A percentile compares a stretch with the other conserved stretches of the same genome.
These are phyloP conservation scores for Phytophthora multivora DNA, from an alignment of 352 stramenopile genomes.

Conservation along the genomic window DNA sequence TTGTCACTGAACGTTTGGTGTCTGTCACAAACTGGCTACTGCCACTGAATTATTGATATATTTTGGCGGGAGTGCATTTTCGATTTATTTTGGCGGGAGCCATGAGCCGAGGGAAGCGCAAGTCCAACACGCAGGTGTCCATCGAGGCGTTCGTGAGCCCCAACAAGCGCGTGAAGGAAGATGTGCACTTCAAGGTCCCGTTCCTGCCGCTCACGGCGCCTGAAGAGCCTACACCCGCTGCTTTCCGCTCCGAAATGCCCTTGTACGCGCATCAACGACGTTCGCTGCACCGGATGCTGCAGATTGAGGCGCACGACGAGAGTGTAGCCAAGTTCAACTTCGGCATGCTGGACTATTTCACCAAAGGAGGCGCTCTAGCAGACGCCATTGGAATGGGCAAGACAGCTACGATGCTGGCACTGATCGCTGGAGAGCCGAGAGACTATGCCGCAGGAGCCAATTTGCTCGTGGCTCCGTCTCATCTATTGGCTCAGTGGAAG, in stretches of 20 bases:
- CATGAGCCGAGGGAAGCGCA: constrained; percentile 29
- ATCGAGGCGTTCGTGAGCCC: constrained; percentile 61
- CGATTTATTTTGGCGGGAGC: not conserved
- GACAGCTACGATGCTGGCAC: constrained; percentile 80
- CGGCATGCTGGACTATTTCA: constrained; percentile 73
- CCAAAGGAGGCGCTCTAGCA: constrained; percentile 69
- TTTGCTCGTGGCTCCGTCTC: constrained; percentile 75
- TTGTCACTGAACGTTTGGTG: not conserved
- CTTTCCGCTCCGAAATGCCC: constrained; percentile 52
- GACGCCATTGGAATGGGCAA: constrained; percentile 88
- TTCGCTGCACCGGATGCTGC: constrained; percentile 83
- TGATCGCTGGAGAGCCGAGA: constrained; percentile 67
- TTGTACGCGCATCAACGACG: constrained; percentile 85
- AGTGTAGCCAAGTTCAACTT: constrained; percentile 73
- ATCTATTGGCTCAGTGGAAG: constrained; percentile 85
- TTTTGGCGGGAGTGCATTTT: too few relatives aligned
- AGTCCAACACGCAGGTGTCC: constrained; percentile 45
- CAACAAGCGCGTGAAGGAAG: constrained; percentile 42
- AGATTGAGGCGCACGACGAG: constrained; percentile 80
- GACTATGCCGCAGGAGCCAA: constrained; percentile 60
- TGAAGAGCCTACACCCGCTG: constrained; percentile 56
- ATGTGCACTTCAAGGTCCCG: constrained; percentile 83
- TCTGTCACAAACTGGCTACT: not conserved
- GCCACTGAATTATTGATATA: too few relatives aligned
- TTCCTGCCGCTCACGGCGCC: constrained; percentile 81